phyloP scores from a whole-genome alignment of 164 flowering plant species.

The Annona squamosa region DNA sequence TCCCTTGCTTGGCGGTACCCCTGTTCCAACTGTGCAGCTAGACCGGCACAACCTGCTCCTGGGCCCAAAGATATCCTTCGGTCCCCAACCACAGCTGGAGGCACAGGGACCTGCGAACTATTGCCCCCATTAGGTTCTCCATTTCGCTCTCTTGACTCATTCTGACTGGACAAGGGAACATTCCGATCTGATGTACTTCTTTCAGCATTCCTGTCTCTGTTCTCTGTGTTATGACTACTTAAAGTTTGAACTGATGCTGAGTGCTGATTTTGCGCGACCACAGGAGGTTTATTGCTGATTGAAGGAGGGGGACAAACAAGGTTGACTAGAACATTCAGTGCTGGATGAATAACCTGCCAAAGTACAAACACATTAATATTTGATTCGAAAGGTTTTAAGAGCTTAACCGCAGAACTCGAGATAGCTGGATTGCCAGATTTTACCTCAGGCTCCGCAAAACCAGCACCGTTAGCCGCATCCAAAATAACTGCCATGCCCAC shows the following conservation, averaged over 20 bases:
- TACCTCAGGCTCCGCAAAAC: slow-evolving; percentile 81
- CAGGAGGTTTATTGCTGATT: slow-evolving; percentile 66
- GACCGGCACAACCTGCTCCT: slow-evolving; percentile 91
- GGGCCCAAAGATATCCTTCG: slow-evolving; percentile 86
- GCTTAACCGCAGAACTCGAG: background rate
- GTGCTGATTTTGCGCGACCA: slow-evolving; percentile 51
- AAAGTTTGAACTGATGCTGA: slow-evolving; percentile 38
- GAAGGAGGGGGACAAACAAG: slow-evolving; percentile 99
- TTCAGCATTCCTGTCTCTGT: slow-evolving; percentile 49
- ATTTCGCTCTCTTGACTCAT: slow-evolving; percentile 48
- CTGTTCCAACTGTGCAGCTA: slow-evolving; percentile 90
- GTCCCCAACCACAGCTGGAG: slow-evolving; percentile 82
- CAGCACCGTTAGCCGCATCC: slow-evolving; percentile 80
- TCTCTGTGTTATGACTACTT: slow-evolving; percentile 37
- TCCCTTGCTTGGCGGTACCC: slow-evolving; percentile 90
- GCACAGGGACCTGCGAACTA: slow-evolving; percentile 32
- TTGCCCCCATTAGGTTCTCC: slow-evolving; percentile 29
- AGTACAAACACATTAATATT: background rate
- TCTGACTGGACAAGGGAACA: slow-evolving; percentile 26
- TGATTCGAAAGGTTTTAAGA: background rate
- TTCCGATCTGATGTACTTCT: slow-evolving; percentile 38
- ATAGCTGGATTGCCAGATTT: background rate
- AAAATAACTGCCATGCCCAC: slow-evolving; percentile 89
- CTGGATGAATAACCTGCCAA: slow-evolving; percentile 81
- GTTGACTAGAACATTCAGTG: slow-evolving; percentile 76